Conservation (phyloP, 768 basidiomycete genomes). For the Trametopsis cervina region DNA sequence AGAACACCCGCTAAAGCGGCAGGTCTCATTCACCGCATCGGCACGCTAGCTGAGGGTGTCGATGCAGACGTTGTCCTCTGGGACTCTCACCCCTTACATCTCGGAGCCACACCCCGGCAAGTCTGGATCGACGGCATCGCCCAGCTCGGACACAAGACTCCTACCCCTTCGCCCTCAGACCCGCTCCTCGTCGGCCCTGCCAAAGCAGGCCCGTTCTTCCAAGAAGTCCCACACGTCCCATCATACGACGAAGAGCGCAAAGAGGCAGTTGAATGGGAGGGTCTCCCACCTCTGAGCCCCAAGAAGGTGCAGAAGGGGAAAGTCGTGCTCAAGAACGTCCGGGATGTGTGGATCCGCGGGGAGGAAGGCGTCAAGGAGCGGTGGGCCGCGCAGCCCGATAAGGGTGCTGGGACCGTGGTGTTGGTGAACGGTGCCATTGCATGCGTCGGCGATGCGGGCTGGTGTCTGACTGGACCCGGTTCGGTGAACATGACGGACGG, state of each 20-base stretch:
- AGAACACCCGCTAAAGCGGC: slow-evolving; percentile 58
- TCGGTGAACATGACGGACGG: slow-evolving; percentile 37
- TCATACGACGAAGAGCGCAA: slow-evolving; percentile 64
- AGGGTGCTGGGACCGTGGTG: slow-evolving; percentile 24
- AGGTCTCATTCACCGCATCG: slow-evolving; percentile 78
- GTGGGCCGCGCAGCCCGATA: slow-evolving; percentile 27
- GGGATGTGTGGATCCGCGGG: slow-evolving; percentile 22
- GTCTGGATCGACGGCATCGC: slow-evolving; percentile 83
- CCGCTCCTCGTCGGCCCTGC: slow-evolving; percentile 17
- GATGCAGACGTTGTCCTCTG: slow-evolving; percentile 37
- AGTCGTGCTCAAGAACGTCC: slow-evolving; percentile 63
- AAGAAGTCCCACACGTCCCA: slow-evolving; percentile 48
- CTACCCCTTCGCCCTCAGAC: slow-evolving; percentile 6
- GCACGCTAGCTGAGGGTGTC: slow-evolving; percentile 39
- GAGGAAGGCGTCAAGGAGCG: slow-evolving; percentile 26
- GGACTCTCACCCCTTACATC: slow-evolving; percentile 33
- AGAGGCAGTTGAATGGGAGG: slow-evolving; percentile 57
- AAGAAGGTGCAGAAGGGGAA: slow-evolving; percentile 28
- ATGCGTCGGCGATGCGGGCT: slow-evolving; percentile 28
- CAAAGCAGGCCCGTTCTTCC: slow-evolving; percentile 23
- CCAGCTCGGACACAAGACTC: slow-evolving; percentile 45
- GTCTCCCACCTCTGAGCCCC: slow-evolving; percentile 64
- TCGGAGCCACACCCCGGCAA: slow-evolving; percentile 43
- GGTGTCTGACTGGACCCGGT: slow-evolving; percentile 7
- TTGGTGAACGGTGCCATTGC: slow-evolving; percentile 33